phyloP scores from a whole-genome alignment of 2,329 filamentous ascomycete species.

The Saccharata proteae region DNA sequence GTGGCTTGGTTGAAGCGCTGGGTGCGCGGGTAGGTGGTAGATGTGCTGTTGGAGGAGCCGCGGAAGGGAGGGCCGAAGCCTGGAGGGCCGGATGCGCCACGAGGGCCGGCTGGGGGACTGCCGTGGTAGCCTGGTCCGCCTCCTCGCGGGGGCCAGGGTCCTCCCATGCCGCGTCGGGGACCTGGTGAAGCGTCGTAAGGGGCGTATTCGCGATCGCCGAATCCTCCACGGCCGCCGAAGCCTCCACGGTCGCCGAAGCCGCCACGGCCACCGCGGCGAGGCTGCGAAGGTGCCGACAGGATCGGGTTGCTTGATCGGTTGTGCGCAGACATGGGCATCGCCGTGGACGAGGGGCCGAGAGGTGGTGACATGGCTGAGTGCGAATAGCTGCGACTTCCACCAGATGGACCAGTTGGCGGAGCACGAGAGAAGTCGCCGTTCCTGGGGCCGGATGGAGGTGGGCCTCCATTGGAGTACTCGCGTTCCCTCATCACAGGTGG shows the following conservation, averaged over 20 bases:
- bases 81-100: conserved; percentile 15
- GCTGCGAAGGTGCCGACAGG: conserved; percentile 27
- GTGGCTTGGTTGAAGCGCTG: conserved; percentile 28
- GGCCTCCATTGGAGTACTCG: conserved; percentile 13
- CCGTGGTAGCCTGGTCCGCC: conserved; percentile 14
- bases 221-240: not conserved
- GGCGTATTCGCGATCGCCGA: conserved; percentile 15
- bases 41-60: conserved; percentile 29
- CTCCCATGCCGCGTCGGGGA: conserved; percentile 22
- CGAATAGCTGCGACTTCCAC: conserved; percentile 21
- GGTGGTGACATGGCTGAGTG: conserved; percentile 29
- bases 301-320: conserved; percentile 21
- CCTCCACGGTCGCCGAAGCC: conserved; percentile 16
- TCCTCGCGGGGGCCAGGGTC: conserved; percentile 18
- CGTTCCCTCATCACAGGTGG: conserved; percentile 20
- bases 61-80: no score
- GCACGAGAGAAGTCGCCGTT: conserved; percentile 25
- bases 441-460: conserved; percentile 26
- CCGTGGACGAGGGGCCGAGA: conserved; percentile 21
- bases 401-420: conserved; percentile 28
- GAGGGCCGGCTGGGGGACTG: conserved; percentile 23
- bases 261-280: conserved; percentile 28
- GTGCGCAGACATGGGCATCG: conserved; percentile 20
- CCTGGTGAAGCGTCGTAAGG: conserved; percentile 18
- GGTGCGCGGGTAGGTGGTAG: conserved; percentile 34